Evolutionary conservation across 495 filamentous ascomycete genomes (phyloP).

Genomic region (Hyaloscypha finlandica): DNA sequence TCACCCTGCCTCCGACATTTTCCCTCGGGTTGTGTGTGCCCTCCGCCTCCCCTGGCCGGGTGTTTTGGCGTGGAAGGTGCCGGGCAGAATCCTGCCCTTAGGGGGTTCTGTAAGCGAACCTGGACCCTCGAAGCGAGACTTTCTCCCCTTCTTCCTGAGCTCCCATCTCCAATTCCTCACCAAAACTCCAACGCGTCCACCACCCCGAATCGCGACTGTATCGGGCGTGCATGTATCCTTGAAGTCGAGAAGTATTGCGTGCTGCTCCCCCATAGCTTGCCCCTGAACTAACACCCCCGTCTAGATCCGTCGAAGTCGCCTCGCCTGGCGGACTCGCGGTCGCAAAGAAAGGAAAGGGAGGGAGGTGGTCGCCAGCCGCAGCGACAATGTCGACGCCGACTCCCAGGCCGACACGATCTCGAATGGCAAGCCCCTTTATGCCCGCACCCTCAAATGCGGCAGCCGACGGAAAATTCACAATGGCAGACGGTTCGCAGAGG

Average conservation of each 20-base stretch:
- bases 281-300: constrained; percentile 25
- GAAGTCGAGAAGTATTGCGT: constrained; percentile 27
- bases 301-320: background rate
- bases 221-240: constrained; percentile 16
- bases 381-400: constrained; percentile 14
- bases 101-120: constrained; percentile 7
- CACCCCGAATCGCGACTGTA: constrained; percentile 23
- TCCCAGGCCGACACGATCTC: constrained; percentile 22
- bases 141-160: constrained; percentile 12
- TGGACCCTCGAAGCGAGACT: background rate
- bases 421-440: constrained; percentile 51
- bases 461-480: constrained; percentile 16
- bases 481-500: constrained; percentile 30
- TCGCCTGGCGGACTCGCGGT: constrained; percentile 22
- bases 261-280: background rate
- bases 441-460: constrained; percentile 37
- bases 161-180: constrained; percentile 7
- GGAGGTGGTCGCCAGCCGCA: constrained; percentile 13
- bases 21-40: background rate
- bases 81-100: background rate
- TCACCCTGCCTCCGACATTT: background rate
- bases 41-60: background rate
- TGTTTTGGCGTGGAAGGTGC: constrained; percentile 6
- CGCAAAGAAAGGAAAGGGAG: constrained; percentile 30
- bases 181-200: constrained; percentile 21